Base-by-base conservation (phyloP, 495 filamentous ascomycete genomes). In the Niebla homalea region DNA sequence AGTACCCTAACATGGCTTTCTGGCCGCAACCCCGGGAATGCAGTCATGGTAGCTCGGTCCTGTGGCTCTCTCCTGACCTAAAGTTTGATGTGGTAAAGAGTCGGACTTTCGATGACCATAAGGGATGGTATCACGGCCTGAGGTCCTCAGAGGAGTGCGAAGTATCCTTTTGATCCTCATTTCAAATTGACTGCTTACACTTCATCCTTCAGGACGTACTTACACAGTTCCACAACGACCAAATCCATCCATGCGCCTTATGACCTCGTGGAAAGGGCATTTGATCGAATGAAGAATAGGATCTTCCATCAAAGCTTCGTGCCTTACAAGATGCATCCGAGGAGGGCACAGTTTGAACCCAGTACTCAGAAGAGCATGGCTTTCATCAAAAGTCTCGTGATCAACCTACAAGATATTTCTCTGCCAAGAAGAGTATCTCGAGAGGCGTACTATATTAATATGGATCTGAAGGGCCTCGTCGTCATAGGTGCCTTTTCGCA, bases 261-360 rank as follows among this genome's bases (percentile, higher is more conserved):
- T 2, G 54, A 62, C 23, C 60, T 74, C 39, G 55, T 71, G 0
- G 53, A 65, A 6, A 61, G 60, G 41, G 67, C 70, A 22, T 59
- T 78, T 44, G 54, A 64, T 43, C 64, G 70, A 7, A 67, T 73
- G 18, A 63, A 65, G 46, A 55, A 64, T 21, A 74, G 66, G 41
- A 73, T 87, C 32, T 80, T 87, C 62, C 62, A 68, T 26, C 64
- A 78, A 50, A 75, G 73, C 53, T 78, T 86, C 40, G 70, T 85
- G 16, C 86, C 86, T 2, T 89, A 84, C 83, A 85, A 80, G 66
- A 76, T 89, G 50, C 71, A 84, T 72, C 52, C 83, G 85, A 65
- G 85, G 83, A 6, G 58, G 62, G 26, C 51, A 62, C 25, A 62
- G 60, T 37, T 56, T 59, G 43, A 62, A 55, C 26, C 68, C 65